Evolutionary conservation across 768 basidiomycete species (phyloP).

Genomic region (Suillus weaverae): DNA sequence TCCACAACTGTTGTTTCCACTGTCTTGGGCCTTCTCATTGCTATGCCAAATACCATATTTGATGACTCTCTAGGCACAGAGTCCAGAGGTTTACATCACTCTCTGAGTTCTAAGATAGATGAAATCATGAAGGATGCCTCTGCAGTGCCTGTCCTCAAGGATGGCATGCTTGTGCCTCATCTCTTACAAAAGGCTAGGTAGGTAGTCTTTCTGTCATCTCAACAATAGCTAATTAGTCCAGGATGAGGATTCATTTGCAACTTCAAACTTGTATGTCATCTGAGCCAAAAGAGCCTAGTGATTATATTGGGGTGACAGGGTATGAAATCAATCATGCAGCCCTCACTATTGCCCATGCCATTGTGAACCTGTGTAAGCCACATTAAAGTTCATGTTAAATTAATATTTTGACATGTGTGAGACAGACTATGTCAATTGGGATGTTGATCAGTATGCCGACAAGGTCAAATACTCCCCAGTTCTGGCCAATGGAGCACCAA

Average conservation of each 20-base stretch:
- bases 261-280: background rate
- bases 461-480: background rate
- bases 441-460: background rate
- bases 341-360: background rate
- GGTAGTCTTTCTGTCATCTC: background rate
- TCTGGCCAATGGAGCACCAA: too few relatives aligned
- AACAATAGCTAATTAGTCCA: background rate
- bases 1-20: too few relatives aligned
- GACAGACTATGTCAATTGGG: background rate
- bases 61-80: too few relatives aligned
- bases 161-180: background rate
- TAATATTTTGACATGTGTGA: background rate
- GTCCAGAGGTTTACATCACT: too few relatives aligned
- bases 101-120: too few relatives aligned
- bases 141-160: background rate
- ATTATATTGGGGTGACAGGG: background rate
- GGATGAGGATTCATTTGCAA: background rate
- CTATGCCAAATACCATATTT: too few relatives aligned
- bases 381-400: too few relatives aligned
- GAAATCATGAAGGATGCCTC: background rate
- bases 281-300: background rate
- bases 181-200: background rate
- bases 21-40: too few relatives aligned
- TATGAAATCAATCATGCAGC: background rate
- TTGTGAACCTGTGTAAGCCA: background rate